Base-by-base conservation (phyloP, 306 rosid species). In the Dalbergia oliveri region DNA sequence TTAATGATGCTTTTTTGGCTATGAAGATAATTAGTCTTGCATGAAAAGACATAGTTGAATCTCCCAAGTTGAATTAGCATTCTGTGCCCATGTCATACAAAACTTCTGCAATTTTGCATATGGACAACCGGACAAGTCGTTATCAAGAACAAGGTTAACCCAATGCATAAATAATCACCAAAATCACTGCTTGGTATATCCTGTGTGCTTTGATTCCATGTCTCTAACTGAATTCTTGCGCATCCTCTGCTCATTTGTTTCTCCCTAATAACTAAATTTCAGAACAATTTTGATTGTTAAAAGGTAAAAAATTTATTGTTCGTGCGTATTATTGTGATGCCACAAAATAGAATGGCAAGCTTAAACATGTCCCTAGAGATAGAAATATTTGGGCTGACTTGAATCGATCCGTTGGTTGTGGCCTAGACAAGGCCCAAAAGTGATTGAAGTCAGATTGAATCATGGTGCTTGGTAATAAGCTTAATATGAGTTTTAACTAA, bases 151-250 rank as follows among this genome's bases (percentile, higher is more conserved):
- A 26, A 26, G 31, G 79, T 81, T 69, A 89, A 64, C 53, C 84
- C 13, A 91, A 90, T 41, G 88, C 39, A 72, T 87, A 91, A 57
- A 91, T 1, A 91, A 71, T 91, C 93, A 33, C 91, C 96, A 12
- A 86, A 89, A 72, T 87, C 93, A 9, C 84, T 90, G 81, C 89
- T 89, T 45, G 82, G 85, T 65, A 81, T 4, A 64, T 73, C 68
- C 68, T 41, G 43, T 9, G n/a, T 9, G 56, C 14, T 58, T 44
- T 79, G 75, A 44, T 51, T 74, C 75, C 14, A 33, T 31, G 4
- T 72, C 51, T 60, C 67, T 13, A 66, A 39, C 44, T 58, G 83
- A 41, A 72, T 50, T 75, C 9, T 43, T 8, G 12, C 9, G 10
- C 9, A 7, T 43, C 49, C 49, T 43, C 11, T 43, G 51, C 51